These are phyloP conservation scores for Populus hybrid DNA, from an alignment of 441 rosid genomes.

Conservation along the genomic window DNA sequence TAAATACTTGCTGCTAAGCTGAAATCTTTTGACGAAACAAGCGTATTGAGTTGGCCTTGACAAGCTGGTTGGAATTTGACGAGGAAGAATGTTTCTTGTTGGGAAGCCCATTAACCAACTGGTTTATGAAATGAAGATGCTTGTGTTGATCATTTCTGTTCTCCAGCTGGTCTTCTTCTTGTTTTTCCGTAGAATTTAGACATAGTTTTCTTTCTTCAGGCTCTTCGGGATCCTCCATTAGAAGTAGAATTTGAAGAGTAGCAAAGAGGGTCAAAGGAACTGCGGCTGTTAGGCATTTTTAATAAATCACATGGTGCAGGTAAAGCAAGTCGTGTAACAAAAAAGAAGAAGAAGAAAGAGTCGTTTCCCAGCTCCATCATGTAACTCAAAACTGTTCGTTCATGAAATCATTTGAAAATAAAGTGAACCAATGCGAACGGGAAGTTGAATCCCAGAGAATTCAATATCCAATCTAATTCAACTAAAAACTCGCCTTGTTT, in stretches of 20 bases:
- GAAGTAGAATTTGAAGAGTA: constrained; percentile 25
- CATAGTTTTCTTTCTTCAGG: background rate
- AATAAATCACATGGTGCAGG: background rate
- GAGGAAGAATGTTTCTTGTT: background rate
- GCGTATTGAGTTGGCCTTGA: background rate
- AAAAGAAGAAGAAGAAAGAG: no score
- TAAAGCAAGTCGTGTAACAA: background rate
- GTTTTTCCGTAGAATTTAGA: background rate
- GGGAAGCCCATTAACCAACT: background rate
- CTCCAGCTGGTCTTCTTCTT: background rate
- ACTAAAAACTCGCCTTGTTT: no score
- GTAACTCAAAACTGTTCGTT: background rate
- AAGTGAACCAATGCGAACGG: background rate
- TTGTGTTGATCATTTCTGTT: background rate
- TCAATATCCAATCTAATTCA: no score
- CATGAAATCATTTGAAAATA: background rate
- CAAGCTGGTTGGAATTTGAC: background rate
- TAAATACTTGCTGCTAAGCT: background rate
- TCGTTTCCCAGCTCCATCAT: background rate
- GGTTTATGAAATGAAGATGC: background rate
- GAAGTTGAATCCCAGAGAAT: background rate
- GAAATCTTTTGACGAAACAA: background rate
- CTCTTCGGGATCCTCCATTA: constrained; percentile 22
- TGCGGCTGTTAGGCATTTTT: background rate
- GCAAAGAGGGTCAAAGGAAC: background rate